phyloP scores from a whole-genome alignment of 2,329 filamentous ascomycete species.

The Fusarium stilboides region DNA sequence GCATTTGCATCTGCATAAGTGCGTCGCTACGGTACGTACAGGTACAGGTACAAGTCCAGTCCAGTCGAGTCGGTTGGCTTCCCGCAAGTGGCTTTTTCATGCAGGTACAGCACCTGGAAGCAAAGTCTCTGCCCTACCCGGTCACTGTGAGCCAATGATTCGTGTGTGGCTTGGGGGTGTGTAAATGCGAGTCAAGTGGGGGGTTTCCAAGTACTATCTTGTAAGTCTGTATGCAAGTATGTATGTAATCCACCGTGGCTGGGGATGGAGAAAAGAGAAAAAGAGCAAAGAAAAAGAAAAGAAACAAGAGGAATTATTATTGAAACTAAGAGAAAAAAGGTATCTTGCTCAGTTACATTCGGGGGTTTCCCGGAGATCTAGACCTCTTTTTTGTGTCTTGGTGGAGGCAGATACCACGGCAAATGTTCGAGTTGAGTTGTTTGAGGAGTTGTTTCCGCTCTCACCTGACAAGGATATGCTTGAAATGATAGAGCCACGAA shows the following conservation, averaged over 20 bases:
- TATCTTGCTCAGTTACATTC: conserved; percentile 36
- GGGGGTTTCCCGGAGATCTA: conserved; percentile 17
- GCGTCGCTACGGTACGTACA: conserved; percentile 14
- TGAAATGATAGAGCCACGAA: not conserved
- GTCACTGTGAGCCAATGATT: conserved; percentile 25
- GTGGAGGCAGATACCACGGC: conserved; percentile 6
- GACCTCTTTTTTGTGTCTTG: not conserved
- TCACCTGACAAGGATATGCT: conserved; percentile 33
- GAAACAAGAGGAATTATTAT: not conserved
- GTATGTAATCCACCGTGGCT: conserved; percentile 8
- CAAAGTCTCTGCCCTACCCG: conserved; percentile 37
- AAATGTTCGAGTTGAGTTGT: conserved; percentile 2
- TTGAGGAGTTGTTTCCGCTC: conserved; percentile 3
- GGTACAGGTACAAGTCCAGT: conserved; percentile 12
- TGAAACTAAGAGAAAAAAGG: not conserved
- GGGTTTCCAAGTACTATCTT: not conserved
- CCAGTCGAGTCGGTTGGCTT: conserved; percentile 39
- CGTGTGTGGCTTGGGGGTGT: conserved; percentile 33
- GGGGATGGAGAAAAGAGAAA: conserved; percentile 3
- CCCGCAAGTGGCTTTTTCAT: conserved; percentile 43
- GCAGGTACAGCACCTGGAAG: conserved; percentile 39
- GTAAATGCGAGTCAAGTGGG: conserved; percentile 26
- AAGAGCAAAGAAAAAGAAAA: conserved; percentile 7
- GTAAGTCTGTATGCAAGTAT: not conserved
- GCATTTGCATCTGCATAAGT: conserved; percentile 15